Conservation (phyloP, 2,329 filamentous ascomycete genomes). For the Monilinia polystroma region DNA sequence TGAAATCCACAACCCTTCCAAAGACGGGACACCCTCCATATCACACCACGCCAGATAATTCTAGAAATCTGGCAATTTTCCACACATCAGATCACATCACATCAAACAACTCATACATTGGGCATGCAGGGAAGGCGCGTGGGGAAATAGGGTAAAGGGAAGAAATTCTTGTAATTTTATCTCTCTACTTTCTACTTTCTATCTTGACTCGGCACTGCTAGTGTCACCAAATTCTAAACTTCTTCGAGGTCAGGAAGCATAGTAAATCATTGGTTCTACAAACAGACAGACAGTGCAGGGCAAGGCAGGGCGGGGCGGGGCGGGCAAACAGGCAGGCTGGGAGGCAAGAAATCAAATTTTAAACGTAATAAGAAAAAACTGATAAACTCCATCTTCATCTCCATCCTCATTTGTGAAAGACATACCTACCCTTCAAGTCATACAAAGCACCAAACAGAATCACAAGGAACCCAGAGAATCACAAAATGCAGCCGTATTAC, state of each 20-base stretch:
- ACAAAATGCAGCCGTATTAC: not conserved
- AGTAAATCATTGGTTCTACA: slow-evolving; percentile 8
- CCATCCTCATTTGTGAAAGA: too few species aligned
- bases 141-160: slow-evolving; percentile 10
- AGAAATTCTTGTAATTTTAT: slow-evolving; percentile 19
- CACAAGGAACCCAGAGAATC: not conserved
- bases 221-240: not conserved
- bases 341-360: slow-evolving; percentile 8
- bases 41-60: slow-evolving; percentile 5
- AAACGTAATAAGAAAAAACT: slow-evolving; percentile 17
- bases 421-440: too few species aligned
- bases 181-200: slow-evolving; percentile 13
- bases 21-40: not conserved
- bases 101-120: slow-evolving; percentile 10
- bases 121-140: slow-evolving; percentile 13
- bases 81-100: not conserved
- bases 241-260: not conserved
- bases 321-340: not conserved
- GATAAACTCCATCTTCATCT: slow-evolving; percentile 1
- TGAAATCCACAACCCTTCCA: not conserved
- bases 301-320: not conserved
- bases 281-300: not conserved
- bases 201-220: slow-evolving; percentile 9
- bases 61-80: slow-evolving; percentile 8
- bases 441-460: not conserved